Conservation (phyloP, 495 filamentous ascomycete species). For the Parathielavia hyrcaniae region DNA sequence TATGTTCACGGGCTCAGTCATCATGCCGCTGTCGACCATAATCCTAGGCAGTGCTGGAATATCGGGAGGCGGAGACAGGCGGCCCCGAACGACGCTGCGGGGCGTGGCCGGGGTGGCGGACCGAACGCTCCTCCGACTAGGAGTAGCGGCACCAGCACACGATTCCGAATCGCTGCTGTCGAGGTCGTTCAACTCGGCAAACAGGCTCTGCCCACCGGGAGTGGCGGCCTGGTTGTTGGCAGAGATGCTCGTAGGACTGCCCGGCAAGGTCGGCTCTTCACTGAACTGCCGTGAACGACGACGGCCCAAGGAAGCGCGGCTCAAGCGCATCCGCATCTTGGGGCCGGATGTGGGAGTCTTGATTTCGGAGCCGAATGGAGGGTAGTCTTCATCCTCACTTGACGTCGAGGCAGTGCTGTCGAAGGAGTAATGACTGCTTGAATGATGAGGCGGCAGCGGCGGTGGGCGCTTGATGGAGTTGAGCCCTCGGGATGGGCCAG, state of each 20-base stretch:
- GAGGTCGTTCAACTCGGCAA: conserved; percentile 79
- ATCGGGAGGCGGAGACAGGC: conserved; percentile 46
- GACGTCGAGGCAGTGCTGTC: conserved; percentile 88
- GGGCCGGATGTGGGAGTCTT: conserved; percentile 56
- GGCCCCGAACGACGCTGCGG: conserved; percentile 28
- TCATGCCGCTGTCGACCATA: conserved; percentile 78
- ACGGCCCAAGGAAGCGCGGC: conserved; percentile 51
- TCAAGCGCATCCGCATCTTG: conserved; percentile 62
- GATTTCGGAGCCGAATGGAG: conserved; percentile 30
- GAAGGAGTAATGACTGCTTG: conserved; percentile 57
- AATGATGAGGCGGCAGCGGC: conserved; percentile 27
- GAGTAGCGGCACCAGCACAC: conserved; percentile 34
- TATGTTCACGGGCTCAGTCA: conserved; percentile 69
- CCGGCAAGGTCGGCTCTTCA: conserved; percentile 50
- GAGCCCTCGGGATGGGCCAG: conserved; percentile 41
- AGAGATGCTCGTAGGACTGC: conserved; percentile 51
- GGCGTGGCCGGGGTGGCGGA: conserved; percentile 36
- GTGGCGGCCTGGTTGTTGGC: conserved; percentile 44
- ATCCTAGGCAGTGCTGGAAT: conserved; percentile 48
- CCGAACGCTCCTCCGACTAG: conserved; percentile 42
- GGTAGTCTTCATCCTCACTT: conserved; percentile 65
- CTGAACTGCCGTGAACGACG: conserved; percentile 61
- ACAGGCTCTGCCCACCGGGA: conserved; percentile 65
- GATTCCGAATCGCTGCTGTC: conserved; percentile 60
- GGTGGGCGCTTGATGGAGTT: conserved; percentile 37